phyloP scores from a whole-genome alignment of 1,284 basidiomycete species.

The Fomitopsis palustris region DNA sequence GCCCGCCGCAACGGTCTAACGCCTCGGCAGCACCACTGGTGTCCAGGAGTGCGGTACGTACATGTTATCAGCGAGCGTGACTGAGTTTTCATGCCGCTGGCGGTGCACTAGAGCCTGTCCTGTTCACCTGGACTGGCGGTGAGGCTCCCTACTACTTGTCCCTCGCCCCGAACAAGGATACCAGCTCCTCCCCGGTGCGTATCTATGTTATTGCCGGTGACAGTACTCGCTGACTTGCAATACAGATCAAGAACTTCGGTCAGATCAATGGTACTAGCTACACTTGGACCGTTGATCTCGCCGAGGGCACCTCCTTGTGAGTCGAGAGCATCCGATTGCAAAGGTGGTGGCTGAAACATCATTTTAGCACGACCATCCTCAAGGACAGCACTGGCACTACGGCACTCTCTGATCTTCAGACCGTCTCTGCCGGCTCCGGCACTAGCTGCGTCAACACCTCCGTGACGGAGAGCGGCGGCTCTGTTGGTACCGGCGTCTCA shows the following conservation, averaged over 20 bases:
- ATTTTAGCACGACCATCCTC: slow-evolving; percentile 43
- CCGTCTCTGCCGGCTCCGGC: slow-evolving; percentile 41
- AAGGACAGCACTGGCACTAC: slow-evolving; percentile 58
- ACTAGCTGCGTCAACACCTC: slow-evolving; percentile 31
- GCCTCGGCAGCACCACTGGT: slow-evolving; percentile 21
- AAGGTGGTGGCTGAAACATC: not conserved
- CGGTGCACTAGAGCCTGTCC: slow-evolving; percentile 47
- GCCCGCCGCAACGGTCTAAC: not conserved
- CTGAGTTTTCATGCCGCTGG: not conserved
- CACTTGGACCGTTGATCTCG: slow-evolving; percentile 66
- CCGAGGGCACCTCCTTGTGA: slow-evolving; percentile 52
- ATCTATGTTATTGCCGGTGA: not conserved
- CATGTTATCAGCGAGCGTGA: slow-evolving; percentile 19
- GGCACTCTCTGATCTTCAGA: slow-evolving; percentile 55
- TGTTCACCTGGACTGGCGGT: slow-evolving; percentile 56
- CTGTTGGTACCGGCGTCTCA: slow-evolving; percentile 11
- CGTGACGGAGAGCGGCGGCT: slow-evolving; percentile 17
- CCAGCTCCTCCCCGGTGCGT: slow-evolving; percentile 1
- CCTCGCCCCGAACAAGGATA: slow-evolving; percentile 50
- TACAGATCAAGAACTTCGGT: slow-evolving; percentile 54
- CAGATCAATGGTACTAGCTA: slow-evolving; percentile 38
- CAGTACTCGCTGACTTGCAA: not conserved
- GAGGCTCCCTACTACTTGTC: slow-evolving; percentile 61
- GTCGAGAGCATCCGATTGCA: slow-evolving; percentile 18
- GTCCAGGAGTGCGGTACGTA: slow-evolving; percentile 50